Percentiles rank a stretch among this genome's conserved stretches.
Evolutionary conservation across 2,329 filamentous ascomycete species (phyloP).

Genomic region (Teratosphaeria gauchensis): DNA sequence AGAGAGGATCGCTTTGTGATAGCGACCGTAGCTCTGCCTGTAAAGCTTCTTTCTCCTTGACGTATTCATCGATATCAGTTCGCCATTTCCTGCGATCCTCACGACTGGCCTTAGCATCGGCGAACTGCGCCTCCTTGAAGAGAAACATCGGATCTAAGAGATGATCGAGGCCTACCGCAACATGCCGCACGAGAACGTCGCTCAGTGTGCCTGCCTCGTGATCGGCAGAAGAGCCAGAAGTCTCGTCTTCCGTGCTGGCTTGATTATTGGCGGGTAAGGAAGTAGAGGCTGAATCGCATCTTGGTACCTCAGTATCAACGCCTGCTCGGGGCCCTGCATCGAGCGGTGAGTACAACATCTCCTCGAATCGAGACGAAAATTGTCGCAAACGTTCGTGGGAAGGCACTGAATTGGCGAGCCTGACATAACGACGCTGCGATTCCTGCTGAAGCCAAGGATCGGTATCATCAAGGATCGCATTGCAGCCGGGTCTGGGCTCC

Average conservation of each 20-base stretch:
- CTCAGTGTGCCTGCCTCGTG: background rate
- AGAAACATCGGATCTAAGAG: constrained; percentile 80
- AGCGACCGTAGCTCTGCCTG: constrained; percentile 24
- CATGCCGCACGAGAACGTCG: constrained; percentile 72
- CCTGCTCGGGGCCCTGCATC: background rate
- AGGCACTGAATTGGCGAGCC: background rate
- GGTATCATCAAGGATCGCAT: constrained; percentile 46
- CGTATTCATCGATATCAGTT: constrained; percentile 33
- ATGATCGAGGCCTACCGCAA: constrained; percentile 88
- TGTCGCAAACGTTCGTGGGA: constrained; percentile 10
- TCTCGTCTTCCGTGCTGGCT: background rate
- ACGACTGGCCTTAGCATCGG: constrained; percentile 56
- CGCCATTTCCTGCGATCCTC: constrained; percentile 47
- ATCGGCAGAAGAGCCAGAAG: background rate
- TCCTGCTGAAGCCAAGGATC: constrained; percentile 26
- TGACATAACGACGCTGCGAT: constrained; percentile 5
- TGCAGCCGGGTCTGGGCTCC: constrained; percentile 34
- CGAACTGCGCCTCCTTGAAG: constrained; percentile 63
- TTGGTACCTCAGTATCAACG: background rate
- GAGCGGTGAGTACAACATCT: constrained; percentile 24
- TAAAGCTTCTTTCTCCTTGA: constrained; percentile 11
- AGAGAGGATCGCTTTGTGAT: constrained; percentile 16
- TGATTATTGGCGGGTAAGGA: background rate
- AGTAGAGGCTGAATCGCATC: background rate
- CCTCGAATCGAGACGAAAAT: constrained; percentile 20